Evolutionary conservation across 2,329 filamentous ascomycete genomes (phyloP), one percentile per base, ranked within the genome.

Genomic region (Mariannaea sp.): DNA sequence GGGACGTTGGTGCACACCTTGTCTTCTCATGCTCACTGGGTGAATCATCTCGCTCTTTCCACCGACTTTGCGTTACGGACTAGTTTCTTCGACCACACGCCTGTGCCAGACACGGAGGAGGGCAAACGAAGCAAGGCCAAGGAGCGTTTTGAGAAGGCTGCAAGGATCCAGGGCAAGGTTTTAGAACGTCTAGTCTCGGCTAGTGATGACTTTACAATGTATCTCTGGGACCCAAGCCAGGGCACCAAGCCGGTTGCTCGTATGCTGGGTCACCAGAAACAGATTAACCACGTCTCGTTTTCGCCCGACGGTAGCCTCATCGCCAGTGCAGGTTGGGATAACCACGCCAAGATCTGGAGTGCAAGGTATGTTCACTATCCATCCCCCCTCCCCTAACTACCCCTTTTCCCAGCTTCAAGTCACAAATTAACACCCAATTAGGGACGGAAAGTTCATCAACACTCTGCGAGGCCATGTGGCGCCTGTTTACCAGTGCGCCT

Each of bases 141-240:
- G 70, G 82, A 88, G 62, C 83, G 92, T 20, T 97, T 96, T 68
- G 86, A 94, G 64, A 90, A 92, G 69, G 92, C 92, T 1, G 90
- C 91, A 5, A 89, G 80, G 2, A 80, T 92, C 22, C 84, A 87
- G 59, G 89, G 89, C 20, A 84, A 87, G 66, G 79, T 96, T 17
- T 85, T 89, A 1, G 94, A 99, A 75, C 84, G 90, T 22, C 75
- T 97, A 4, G 89, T 96, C 3, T 95, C 92, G 7, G 94, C 93
- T 2, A 93, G 88, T 61, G 94, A 97, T 68, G 94, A 99, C 71
- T 96, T 92, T 71, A 96, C 92, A 5, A 93, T 99, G 82, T 96
- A 92, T 70, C 81, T 99, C 7, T 99, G 93, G 93, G 90, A 95
- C 55, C 92, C 92, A 0, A 80, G 86, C 8, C 73, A 81, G 55